These are phyloP conservation scores for Nothophytophthora sp. DNA, from an alignment of 352 stramenopile genomes.

Conservation along the genomic window DNA sequence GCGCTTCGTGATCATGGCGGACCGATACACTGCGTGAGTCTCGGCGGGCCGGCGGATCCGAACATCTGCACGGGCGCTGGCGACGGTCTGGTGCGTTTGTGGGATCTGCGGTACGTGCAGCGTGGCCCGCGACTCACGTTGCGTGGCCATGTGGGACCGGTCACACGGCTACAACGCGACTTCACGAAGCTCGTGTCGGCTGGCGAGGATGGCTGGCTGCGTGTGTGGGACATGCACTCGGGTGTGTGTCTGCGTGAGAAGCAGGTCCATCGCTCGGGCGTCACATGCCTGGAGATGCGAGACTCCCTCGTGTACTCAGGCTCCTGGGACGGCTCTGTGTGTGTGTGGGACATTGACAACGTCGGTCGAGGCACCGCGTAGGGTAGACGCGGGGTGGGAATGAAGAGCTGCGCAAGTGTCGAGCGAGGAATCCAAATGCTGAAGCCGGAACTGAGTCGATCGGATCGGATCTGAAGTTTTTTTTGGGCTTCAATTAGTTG, in stretches of 20 bases:
- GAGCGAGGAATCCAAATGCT: too few relatives aligned
- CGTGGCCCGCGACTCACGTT: constrained; percentile 67
- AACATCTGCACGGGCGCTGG: constrained; percentile 77
- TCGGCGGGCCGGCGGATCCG: constrained; percentile 72
- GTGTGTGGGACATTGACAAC: constrained; percentile 69
- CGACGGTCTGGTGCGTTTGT: constrained; percentile 79
- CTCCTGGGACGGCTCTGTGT: constrained; percentile 75
- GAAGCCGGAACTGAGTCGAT: too few relatives aligned
- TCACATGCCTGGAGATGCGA: constrained; percentile 62
- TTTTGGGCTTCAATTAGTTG: too few relatives aligned
- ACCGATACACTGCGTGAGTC: constrained; percentile 66
- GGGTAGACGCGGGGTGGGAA: too few relatives aligned
- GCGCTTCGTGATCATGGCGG: constrained; percentile 61
- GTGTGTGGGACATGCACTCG: constrained; percentile 83
- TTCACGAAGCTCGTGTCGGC: constrained; percentile 82
- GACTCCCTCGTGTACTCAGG: constrained; percentile 71
- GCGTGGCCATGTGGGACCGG: constrained; percentile 42
- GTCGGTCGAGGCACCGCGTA: constrained; percentile 17
- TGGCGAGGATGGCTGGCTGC: constrained; percentile 70
- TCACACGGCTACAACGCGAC: constrained; percentile 75
- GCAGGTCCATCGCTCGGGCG: constrained; percentile 53
- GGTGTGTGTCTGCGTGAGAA: constrained; percentile 64
- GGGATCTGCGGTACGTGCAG: constrained; percentile 78
- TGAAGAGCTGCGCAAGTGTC: too few relatives aligned
- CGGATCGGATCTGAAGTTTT: too few relatives aligned